Evolutionary conservation across 1,284 basidiomycete genomes (phyloP).

Genomic region (Stygiomarasmius scandens): DNA sequence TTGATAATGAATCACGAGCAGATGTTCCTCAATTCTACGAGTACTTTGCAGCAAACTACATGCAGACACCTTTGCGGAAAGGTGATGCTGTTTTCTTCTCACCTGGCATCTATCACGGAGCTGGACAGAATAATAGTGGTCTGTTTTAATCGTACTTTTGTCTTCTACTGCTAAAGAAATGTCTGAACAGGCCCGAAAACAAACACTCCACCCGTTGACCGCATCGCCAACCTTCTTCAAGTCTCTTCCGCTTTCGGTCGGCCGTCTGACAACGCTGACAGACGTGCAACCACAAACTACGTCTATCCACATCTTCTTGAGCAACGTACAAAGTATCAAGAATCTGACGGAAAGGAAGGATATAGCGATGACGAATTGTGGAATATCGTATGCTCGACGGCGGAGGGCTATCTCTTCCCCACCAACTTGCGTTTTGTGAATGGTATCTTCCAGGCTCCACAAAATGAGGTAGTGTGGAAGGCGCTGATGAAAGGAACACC

Average conservation of each 20-base stretch:
- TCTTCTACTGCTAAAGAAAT: background rate
- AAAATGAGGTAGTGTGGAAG: slow-evolving; percentile 2
- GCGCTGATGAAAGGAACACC: background rate
- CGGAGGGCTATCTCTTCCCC: background rate
- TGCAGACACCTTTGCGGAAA: background rate
- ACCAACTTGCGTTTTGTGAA: background rate
- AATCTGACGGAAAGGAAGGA: background rate
- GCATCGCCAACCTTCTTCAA: background rate
- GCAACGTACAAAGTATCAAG: background rate
- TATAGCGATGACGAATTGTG: background rate
- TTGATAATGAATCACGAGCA: background rate
- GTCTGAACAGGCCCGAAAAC: background rate
- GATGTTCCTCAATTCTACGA: background rate
- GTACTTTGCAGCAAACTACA: background rate
- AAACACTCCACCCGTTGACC: background rate
- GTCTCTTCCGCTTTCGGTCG: background rate
- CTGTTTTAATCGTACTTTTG: background rate
- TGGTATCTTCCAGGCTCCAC: background rate
- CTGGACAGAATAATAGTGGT: slow-evolving; percentile 2
- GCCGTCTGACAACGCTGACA: background rate
- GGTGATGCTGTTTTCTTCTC: slow-evolving; percentile 3
- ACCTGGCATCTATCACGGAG: background rate
- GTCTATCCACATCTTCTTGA: background rate
- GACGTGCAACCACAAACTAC: background rate
- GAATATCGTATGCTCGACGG: background rate